These are phyloP conservation scores for Taphrina pruni DNA, from an alignment of 1,139 yeast species.

Conservation along the genomic window DNA sequence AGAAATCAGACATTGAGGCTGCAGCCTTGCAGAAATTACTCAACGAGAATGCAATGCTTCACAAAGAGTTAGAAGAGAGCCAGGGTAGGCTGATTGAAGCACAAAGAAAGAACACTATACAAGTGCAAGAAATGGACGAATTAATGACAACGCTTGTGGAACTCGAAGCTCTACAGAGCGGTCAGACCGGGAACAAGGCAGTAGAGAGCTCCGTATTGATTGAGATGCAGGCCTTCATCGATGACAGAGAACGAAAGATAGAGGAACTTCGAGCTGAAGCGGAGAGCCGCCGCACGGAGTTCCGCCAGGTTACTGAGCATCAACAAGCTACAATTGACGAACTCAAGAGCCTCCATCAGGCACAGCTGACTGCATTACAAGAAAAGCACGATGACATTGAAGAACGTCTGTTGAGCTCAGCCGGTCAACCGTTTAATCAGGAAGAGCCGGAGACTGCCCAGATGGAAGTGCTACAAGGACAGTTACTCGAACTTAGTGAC, in stretches of 20 bases:
- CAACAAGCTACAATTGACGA: constrained; percentile 34
- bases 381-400: constrained; percentile 30
- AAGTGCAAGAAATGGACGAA: constrained; percentile 39
- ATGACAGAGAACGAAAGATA: constrained; percentile 30
- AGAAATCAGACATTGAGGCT: constrained; percentile 5
- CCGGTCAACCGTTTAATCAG: constrained; percentile 5
- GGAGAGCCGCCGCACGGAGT: constrained; percentile 22
- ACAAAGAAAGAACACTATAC: constrained; percentile 18
- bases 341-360: constrained; percentile 26
- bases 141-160: constrained; percentile 23
- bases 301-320: constrained; percentile 31
- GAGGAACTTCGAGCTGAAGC: constrained; percentile 28
- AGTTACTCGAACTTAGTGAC: constrained; percentile 23
- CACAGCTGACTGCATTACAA: constrained; percentile 25
- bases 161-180: constrained; percentile 26
- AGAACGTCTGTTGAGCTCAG: constrained; percentile 28
- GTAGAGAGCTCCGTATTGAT: not conserved
- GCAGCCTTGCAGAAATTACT: constrained; percentile 28
- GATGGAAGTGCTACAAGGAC: constrained; percentile 26
- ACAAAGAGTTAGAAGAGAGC: constrained; percentile 19
- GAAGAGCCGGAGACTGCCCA: constrained; percentile 4
- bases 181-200: not conserved
- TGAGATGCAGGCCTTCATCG: constrained; percentile 24
- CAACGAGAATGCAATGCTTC: constrained; percentile 32
- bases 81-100: constrained; percentile 6